Evolutionary conservation across 1,139 yeast genomes (phyloP), one percentile per base, ranked within the genome.

Genomic region (Geotrichum armillariae): DNA sequence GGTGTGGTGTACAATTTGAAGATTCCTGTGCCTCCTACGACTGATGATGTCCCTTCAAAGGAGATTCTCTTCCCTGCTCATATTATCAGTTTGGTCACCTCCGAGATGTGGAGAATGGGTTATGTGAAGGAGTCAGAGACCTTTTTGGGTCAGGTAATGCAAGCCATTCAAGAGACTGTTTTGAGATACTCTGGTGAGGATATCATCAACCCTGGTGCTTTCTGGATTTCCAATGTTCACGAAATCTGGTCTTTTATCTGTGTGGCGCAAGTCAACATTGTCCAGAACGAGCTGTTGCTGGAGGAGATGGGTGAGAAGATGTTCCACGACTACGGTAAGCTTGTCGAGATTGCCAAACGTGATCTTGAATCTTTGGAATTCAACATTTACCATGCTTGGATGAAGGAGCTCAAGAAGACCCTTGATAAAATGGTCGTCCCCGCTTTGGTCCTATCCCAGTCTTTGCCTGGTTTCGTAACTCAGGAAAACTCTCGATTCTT

Each of bases 61-160:
- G 99, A 94, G 67, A 95, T 93, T 33, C 76, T 93, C 50, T 93
- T 90, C 82, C 99, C 99, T 34, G 95, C 98, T 1, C 84, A 97
- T 73, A 89, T 93, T 56, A 84, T 93, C 61, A 91, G 93, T 60
- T 85, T 94, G 58, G 85, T 93, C 41, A 77, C 93, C 56, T 85
- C 95, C 61, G 99, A 94, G 68, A 90, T 93, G 99, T 93, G 99
- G 99, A 81, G 99, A 70, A 76, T 91, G 53, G 99, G 99, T 1
- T 78, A 90, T 61, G 90, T 96, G 33, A 84, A 86, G 60, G 96
- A 91, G 68, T 83, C 94, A 63, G 99, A 93, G 72, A 84, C 83
- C 52, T 88, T 93, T 67, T 74, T 93, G 57, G 97, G 97, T 49
- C 94, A 87, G 67, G 95, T 90, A 3, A 77, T 93, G 68, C 83